Conservation (phyloP, 768 basidiomycete species). For the Psilocybe sp. region DNA sequence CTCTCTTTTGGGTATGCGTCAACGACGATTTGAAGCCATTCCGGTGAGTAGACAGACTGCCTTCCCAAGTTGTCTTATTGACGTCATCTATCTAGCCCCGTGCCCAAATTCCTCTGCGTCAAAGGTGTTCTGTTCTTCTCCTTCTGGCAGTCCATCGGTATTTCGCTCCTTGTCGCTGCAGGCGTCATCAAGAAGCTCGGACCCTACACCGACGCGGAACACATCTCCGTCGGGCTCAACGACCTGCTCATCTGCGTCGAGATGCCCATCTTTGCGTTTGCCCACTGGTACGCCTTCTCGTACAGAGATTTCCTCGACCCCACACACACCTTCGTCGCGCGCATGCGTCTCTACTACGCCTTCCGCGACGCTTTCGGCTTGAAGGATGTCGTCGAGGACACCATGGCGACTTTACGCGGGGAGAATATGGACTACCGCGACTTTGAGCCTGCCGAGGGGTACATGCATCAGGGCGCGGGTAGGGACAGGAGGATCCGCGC, state of each 20-base stretch:
- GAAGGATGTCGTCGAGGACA: constrained; percentile 86
- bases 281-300: constrained; percentile 94
- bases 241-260: constrained; percentile 93
- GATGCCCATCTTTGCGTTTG: constrained; percentile 96
- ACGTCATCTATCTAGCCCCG: constrained; percentile 49
- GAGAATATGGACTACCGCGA: constrained; percentile 94
- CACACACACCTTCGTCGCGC: constrained; percentile 64
- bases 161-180: constrained; percentile 87
- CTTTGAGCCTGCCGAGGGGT: constrained; percentile 94
- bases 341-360: constrained; percentile 87
- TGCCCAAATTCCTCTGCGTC: constrained; percentile 97
- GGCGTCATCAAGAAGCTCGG: constrained; percentile 76
- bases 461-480: constrained; percentile 86
- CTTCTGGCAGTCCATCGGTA: constrained; percentile 91
- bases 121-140: constrained; percentile 98
- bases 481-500: constrained; percentile 86
- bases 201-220: constrained; percentile 82
- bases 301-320: constrained; percentile 80
- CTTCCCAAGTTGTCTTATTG: neutral
- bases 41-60: constrained; percentile 43
- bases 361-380: constrained; percentile 85
- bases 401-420: constrained; percentile 76
- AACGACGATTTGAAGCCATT: constrained; percentile 87
- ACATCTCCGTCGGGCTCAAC: constrained; percentile 87
- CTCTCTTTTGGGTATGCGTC: constrained; percentile 96